Evolutionary conservation across 2,329 filamentous ascomycete species (phyloP).

Genomic region (Endoconidiophora polonica): DNA sequence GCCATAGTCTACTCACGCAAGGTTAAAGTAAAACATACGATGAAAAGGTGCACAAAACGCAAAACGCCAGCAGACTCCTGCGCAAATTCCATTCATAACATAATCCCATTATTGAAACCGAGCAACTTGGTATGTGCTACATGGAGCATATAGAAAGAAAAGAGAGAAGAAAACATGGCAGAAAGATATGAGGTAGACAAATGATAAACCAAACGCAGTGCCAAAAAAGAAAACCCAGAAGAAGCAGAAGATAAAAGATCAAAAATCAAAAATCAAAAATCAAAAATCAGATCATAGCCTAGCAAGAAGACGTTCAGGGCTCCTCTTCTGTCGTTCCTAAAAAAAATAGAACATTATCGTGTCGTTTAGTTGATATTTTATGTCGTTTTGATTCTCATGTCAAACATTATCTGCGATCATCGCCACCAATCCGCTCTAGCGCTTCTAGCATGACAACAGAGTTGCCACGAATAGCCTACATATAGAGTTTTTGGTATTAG

Average conservation of each 20-base stretch:
- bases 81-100: too few species aligned
- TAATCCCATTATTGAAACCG: too few species aligned
- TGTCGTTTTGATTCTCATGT: neutral
- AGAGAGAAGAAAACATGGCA: neutral
- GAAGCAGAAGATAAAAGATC: neutral
- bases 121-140: too few species aligned
- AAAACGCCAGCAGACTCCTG: too few species aligned
- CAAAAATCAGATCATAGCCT: neutral
- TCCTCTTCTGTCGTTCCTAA: too few species aligned
- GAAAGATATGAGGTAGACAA: too few species aligned
- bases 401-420: conserved; percentile 29
- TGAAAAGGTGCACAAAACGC: too few species aligned
- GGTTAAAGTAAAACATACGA: too few species aligned
- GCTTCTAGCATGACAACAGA: conserved; percentile 97
- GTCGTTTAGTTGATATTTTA: neutral
- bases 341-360: neutral
- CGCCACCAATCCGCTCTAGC: conserved; percentile 48
- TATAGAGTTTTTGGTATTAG: conserved; percentile 16
- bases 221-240: neutral
- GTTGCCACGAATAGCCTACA: conserved; percentile 83
- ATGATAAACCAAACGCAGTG: too few species aligned
- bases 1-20: too few species aligned
- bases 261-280: neutral
- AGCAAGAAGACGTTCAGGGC: too few species aligned
- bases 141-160: neutral